phyloP scores from a whole-genome alignment of 306 rosid genomes.

The Trifolium dubium region DNA sequence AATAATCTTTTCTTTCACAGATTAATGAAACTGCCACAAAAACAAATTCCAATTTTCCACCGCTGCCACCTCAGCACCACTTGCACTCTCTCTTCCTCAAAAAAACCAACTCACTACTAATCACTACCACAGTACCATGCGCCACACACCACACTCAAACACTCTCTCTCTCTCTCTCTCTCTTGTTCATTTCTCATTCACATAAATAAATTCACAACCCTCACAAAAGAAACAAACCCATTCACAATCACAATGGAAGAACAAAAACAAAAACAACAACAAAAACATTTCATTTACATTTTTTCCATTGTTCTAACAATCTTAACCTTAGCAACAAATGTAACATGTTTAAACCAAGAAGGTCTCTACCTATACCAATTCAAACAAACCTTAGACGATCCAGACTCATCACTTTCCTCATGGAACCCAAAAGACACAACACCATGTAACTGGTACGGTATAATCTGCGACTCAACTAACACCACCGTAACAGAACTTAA shows the following conservation, averaged over 20 bases:
- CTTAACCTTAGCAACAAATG: neutral
- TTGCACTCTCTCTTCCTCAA: neutral
- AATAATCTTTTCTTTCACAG: neutral
- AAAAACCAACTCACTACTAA: slow-evolving; percentile 23
- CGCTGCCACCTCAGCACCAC: slow-evolving; percentile 36
- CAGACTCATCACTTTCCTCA: slow-evolving; percentile 51
- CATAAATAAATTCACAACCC: slow-evolving; percentile 41
- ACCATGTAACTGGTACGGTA: slow-evolving; percentile 79
- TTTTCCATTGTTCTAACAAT: neutral
- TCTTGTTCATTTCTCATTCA: neutral
- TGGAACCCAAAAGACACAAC: slow-evolving; percentile 64
- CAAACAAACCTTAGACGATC: slow-evolving; percentile 66
- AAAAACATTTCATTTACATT: neutral
- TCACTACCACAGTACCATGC: slow-evolving; percentile 21
- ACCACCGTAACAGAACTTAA: slow-evolving; percentile 55
- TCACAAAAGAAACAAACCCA: neutral
- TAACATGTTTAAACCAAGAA: slow-evolving; percentile 67
- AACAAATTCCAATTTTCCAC: slow-evolving; percentile 3
- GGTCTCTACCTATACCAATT: slow-evolving; percentile 62
- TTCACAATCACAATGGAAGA: neutral
- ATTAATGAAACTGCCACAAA: neutral
- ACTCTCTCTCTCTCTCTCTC: neutral
- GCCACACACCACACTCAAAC: slow-evolving; percentile 39
- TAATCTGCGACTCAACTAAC: slow-evolving; percentile 50
- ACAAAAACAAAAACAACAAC: neutral